Base-by-base conservation (phyloP, 1,284 basidiomycete species). In the Pseudozyma pruni region DNA sequence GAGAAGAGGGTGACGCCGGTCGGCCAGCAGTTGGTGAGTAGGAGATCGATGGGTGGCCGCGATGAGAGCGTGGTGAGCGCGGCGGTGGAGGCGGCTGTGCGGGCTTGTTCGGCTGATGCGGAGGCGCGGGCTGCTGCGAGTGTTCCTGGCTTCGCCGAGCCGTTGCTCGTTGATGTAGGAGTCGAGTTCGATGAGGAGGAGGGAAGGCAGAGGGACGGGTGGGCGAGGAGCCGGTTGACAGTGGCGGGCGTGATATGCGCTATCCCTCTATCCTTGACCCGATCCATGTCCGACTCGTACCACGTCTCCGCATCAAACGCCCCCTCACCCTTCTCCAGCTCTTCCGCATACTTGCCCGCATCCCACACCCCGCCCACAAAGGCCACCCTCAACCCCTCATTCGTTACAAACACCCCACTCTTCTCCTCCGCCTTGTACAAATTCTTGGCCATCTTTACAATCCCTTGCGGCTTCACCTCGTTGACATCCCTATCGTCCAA, bases 21-120 rank as follows among this genome's bases (percentile, higher is more conserved):
- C 1, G 80, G 78, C 78, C 78, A 82, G 37, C 50, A 54, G 32
- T 71, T 78, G 1, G 74, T 73, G 9, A 82, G 60, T 9, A 82
- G 52, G 10, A 82, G 38, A 47, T 82, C 80, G 43, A 82, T 59
- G 4, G 78, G 52, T 11, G 64, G 64, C 3, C 68, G 62, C 1
- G 53, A 22, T 7, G 22, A 32, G 8, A 72, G 44, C 9, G 45
- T 19, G 10, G 27, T 20, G 0, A 71, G 45, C 8, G 66, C 67
- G 6, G 50, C 63, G 10, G 53, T 41, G 23, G 56, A 50, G 3
- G 63, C 68, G 4, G 54, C 39, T 1, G 47, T 33, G 1, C 27
- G 35, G 0, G 71, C 62, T 16, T 47, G 27, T 14, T 62, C 49
- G 8, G 34, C 39, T 8, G 53, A 58, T 13, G 71, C 67, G 5